A percentile compares a stretch with the other conserved stretches of the same genome.
phyloP scores from a whole-genome alignment of 352 stramenopile genomes.

The Pilasporangium apinafurcum region DNA sequence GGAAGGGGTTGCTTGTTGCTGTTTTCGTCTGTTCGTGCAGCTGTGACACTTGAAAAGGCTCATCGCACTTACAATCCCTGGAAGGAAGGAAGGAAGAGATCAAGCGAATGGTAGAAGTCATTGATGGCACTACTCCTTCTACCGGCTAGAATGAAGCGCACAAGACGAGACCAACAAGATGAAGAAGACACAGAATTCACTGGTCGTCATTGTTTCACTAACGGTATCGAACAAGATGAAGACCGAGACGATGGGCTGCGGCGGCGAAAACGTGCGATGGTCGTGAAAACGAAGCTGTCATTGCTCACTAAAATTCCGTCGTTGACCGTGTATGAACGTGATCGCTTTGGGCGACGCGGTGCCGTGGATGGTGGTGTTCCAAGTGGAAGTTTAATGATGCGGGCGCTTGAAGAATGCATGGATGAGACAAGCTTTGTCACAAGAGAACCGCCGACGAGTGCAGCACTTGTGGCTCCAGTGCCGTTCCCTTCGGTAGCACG shows the following conservation, averaged over 20 bases:
- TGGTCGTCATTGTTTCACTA: neutral
- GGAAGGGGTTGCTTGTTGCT: neutral
- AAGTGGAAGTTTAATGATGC: constrained; percentile 31
- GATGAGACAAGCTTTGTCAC: constrained; percentile 68
- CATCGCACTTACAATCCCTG: too few relatives aligned
- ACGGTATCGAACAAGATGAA: neutral
- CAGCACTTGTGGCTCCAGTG: constrained; percentile 28
- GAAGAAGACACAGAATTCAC: neutral
- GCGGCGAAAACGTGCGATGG: constrained; percentile 50
- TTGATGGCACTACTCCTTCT: too few relatives aligned
- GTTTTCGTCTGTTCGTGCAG: neutral
- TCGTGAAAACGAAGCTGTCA: constrained; percentile 45
- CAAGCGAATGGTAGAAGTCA: too few relatives aligned
- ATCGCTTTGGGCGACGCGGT: constrained; percentile 44
- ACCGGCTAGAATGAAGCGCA: too few relatives aligned
- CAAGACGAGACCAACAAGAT: too few relatives aligned
- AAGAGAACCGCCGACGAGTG: constrained; percentile 21
- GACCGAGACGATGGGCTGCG: constrained; percentile 7
- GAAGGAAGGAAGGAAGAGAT: too few relatives aligned
- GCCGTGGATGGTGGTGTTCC: constrained; percentile 50
- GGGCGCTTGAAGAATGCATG: constrained; percentile 58
- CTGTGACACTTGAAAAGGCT: neutral
- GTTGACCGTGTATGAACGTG: constrained; percentile 53
- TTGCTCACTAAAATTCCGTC: constrained; percentile 68
- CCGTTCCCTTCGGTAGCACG: neutral